Percentiles rank a stretch among this genome's conserved stretches.
These are phyloP conservation scores for Endogone sp. DNA, from an alignment of 192 early-diverging fungal genomes.

Conservation along the genomic window DNA sequence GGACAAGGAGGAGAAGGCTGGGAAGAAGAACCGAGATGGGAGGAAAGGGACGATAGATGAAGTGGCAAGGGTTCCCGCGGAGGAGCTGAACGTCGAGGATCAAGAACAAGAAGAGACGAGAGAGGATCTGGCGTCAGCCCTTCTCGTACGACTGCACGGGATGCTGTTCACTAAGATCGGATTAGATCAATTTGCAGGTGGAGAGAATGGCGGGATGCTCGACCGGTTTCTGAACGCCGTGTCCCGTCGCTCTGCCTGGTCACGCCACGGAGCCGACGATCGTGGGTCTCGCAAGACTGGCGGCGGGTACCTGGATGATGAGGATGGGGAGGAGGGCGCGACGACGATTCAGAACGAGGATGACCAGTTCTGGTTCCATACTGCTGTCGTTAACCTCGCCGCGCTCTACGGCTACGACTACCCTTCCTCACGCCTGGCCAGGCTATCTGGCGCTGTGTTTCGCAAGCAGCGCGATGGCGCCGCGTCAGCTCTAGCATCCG, in stretches of 20 bases:
- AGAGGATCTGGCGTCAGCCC: conserved; percentile 4
- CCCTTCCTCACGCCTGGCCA: conserved; percentile 11
- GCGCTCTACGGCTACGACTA: conserved; percentile 46
- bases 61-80: not conserved
- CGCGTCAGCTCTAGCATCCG: not conserved
- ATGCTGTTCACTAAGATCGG: conserved; percentile 60
- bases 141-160: conserved; percentile 46
- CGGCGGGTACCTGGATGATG: not conserved
- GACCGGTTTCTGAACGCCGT: conserved; percentile 7
- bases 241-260: not conserved
- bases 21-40: conserved; percentile 10
- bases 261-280: not conserved
- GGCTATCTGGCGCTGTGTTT: not conserved
- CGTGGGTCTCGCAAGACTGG: not conserved
- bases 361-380: conserved; percentile 42
- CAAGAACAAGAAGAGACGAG: no score
- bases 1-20: not conserved
- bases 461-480: not conserved
- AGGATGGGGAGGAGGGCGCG: not conserved
- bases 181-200: conserved; percentile 44
- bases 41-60: conserved; percentile 7
- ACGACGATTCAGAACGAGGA: conserved; percentile 13
- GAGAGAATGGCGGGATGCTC: conserved; percentile 16
- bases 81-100: conserved; percentile 16
- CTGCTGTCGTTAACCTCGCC: conserved; percentile 40